Percentiles rank a stretch among this genome's conserved stretches.
Evolutionary conservation across 1,284 basidiomycete species (phyloP).

Genomic region (Paramarasmius palmivorus): DNA sequence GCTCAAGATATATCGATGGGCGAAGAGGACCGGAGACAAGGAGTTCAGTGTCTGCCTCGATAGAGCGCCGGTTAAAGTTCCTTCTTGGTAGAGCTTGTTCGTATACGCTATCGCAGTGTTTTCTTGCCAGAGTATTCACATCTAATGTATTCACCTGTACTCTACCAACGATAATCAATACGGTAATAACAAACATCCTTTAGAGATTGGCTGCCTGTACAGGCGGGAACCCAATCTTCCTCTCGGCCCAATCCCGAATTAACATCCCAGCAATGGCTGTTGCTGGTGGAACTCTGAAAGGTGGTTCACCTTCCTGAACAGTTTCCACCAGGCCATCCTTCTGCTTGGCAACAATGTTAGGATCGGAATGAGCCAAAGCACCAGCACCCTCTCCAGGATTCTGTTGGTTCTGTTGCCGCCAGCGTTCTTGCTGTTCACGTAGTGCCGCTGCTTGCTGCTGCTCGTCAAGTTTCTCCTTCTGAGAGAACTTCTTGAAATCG

Average conservation of each 20-base stretch:
- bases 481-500: slow-evolving; percentile 62
- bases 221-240: slow-evolving; percentile 35
- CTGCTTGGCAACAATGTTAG: background rate
- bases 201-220: slow-evolving; percentile 1
- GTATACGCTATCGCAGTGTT: too few species aligned
- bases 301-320: slow-evolving; percentile 35
- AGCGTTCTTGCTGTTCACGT: background rate
- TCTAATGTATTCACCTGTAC: too few species aligned
- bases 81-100: too few species aligned
- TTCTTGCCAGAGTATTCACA: too few species aligned
- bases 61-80: too few species aligned
- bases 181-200: too few species aligned
- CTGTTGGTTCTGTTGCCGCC: background rate
- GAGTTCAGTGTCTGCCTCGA: too few species aligned
- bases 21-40: too few species aligned
- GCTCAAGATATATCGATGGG: too few species aligned
- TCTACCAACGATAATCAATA: too few species aligned
- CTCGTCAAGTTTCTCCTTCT: slow-evolving; percentile 26
- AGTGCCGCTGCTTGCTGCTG: background rate
- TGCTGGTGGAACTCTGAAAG: slow-evolving; percentile 66
- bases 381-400: slow-evolving; percentile 15
- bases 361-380: slow-evolving; percentile 19
- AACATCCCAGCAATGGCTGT: slow-evolving; percentile 73
- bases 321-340: slow-evolving; percentile 17
- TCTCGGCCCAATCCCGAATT: slow-evolving; percentile 64